Evolutionary conservation across 192 early-diverging fungal species (phyloP).

Genomic region (Podila minutissima): DNA sequence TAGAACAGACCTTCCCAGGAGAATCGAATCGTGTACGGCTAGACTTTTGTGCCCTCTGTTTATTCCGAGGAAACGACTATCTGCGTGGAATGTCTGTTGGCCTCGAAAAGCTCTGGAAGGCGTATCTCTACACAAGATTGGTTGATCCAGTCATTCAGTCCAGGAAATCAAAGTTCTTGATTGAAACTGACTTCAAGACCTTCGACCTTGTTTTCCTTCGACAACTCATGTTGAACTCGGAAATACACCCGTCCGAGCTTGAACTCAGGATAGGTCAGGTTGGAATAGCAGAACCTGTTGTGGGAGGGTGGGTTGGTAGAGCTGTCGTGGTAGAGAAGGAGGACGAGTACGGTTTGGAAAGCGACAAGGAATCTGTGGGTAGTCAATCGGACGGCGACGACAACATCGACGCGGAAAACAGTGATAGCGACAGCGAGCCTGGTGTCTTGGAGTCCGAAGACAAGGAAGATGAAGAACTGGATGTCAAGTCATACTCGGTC

Average conservation of each 20-base stretch:
- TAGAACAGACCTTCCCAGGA: constrained; percentile 38
- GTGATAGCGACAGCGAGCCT: constrained; percentile 9
- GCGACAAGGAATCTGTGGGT: constrained; percentile 14
- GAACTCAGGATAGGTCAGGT: not conserved
- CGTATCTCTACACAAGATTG: constrained; percentile 35
- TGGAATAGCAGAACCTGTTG: not conserved
- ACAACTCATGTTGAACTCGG: constrained; percentile 28
- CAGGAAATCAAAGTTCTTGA: constrained; percentile 9
- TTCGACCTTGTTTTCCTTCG: constrained; percentile 43
- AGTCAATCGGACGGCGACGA: constrained; percentile 3
- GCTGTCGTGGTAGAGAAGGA: not conserved
- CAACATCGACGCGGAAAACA: not conserved
- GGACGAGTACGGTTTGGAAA: constrained; percentile 1
- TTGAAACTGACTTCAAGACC: constrained; percentile 34
- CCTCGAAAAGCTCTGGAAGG: constrained; percentile 33
- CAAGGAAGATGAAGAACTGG: not conserved
- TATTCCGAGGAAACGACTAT: constrained; percentile 52
- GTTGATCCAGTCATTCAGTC: constrained; percentile 19
- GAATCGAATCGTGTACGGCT: constrained; percentile 27
- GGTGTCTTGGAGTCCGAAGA: not conserved
- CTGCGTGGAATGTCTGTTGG: constrained; percentile 20
- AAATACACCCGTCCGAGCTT: constrained; percentile 6
- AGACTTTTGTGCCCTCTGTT: constrained; percentile 44
- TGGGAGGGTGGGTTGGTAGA: too few relatives aligned
- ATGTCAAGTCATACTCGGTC: constrained; percentile 12